Evolutionary conservation across 345 rosid genomes (phyloP), one percentile per base, ranked within the genome.

Genomic region (Erysimum cheiranthoides): DNA sequence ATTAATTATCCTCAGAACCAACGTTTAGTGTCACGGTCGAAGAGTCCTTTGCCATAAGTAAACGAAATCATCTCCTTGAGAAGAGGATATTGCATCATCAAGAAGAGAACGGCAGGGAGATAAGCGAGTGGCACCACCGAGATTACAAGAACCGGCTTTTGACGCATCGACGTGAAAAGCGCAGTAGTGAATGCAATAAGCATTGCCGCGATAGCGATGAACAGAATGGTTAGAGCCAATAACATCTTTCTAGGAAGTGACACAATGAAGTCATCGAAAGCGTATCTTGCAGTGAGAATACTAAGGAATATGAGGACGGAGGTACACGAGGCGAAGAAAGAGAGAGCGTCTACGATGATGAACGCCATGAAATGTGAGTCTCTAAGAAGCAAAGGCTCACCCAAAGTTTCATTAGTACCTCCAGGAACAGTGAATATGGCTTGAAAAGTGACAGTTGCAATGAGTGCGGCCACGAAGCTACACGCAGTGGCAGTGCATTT

Each of bases 381-480:
- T 5, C 1, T 12, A n/a, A 66, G 47, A 66, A 73, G 81, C 0
- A 77, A 58, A 3, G 89, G 81, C 2, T 12, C 1, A 3, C 87
- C 86, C 1, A 21, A 61, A 11, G 8, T 17, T 0, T 68, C 47
- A 28, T 84, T 36, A 4, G 27, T 51, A 13, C 86, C 89, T 12
- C 87, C 87, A 4, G 86, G 87, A 1, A 79, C 78, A 0, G 81
- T 84, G 66, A 86, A 84, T 46, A 78, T 77, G 0, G 86, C 79
- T 4, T 83, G 81, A 36, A 82, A 86, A 64, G 82, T 81, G 31
- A 86, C 83, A 3, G 86, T 83, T 28, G 85, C 80, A 17, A 84
- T 81, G 32, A 86, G 82, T 0, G 85, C 77, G 0, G 86, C 87
- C 0, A 82, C 86, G 0, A 86, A 66, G 76, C 80, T 80, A 47